Conservation (phyloP, 116 monocot genomes). For the Cymodocea nodosa region DNA sequence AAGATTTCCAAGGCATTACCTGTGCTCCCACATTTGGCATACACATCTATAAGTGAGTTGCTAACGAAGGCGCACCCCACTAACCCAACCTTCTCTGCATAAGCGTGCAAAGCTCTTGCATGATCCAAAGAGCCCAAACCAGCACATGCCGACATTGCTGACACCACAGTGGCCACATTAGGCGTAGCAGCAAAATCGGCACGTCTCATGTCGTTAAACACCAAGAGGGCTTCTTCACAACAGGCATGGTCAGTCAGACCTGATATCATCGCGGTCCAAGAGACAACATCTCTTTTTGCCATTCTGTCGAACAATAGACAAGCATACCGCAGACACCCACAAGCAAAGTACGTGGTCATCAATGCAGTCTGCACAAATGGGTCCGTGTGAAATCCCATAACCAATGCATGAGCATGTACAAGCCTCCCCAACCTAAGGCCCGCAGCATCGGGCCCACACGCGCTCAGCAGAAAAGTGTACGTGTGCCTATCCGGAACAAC, state of each 20-base stretch:
- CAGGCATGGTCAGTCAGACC: conserved; percentile 17
- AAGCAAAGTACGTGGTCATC: conserved; percentile 32
- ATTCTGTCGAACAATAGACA: conserved; percentile 29
- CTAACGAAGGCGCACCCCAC: conserved; percentile 16
- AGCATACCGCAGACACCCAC: conserved; percentile 13
- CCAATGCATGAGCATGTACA: conserved; percentile 22
- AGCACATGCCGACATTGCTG: conserved; percentile 26
- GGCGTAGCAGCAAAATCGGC: conserved; percentile 12
- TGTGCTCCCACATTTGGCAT: conserved; percentile 46
- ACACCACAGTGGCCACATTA: conserved; percentile 40
- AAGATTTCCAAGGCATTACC: conserved; percentile 22
- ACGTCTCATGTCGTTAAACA: conserved; percentile 33
- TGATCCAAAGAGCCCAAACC: conserved; percentile 29
- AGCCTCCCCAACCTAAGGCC: conserved; percentile 11
- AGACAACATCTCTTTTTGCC: conserved; percentile 33
- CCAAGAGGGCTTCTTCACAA: conserved; percentile 17
- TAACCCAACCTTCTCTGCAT: conserved; percentile 33
- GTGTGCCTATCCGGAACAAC: conserved; percentile 17
- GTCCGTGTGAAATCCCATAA: conserved; percentile 21
- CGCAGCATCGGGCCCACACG: conserved; percentile 6
- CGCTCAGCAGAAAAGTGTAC: conserved; percentile 35
- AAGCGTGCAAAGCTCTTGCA: conserved; percentile 28
- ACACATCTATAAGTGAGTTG: conserved; percentile 49
- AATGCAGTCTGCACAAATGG: conserved; percentile 37
- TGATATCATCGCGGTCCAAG: conserved; percentile 49